Evolutionary conservation across 1,284 basidiomycete species (phyloP), one percentile per base, ranked within the genome.

Genomic region (Sanghuangporus sanghuang): DNA sequence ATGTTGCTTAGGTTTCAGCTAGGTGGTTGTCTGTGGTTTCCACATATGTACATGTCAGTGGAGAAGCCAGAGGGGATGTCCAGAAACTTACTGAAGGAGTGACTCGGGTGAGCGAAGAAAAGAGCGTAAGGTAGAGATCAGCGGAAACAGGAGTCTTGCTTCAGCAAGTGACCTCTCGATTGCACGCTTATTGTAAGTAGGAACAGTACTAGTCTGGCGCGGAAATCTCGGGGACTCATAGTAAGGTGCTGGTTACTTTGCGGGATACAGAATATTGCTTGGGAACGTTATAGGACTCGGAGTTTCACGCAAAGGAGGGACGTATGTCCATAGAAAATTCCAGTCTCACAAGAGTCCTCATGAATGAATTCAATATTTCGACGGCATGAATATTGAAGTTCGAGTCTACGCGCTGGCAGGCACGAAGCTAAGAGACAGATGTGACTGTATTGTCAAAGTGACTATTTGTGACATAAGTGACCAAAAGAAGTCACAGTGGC

Each of bases 61-160:
- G 5, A 21, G 5, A n/a, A 42, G 38, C 14, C 9, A 12, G 23
- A 32, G 21, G 21, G 12, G 21, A 35, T 18, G 44, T 27, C 3
- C 14, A 21, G 18, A 50, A 12, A 59, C 57, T 59, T 18, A 59
- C 57, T 36, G 53, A 60, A 60, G 36, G 59, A 60, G 49, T 23
- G 59, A 60, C 59, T 60, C 23, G 46, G 59, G 49, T 48, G 40
- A 36, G 38, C 6, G 12, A 32, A 23, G 16, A 32, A 59, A 11
- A 49, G 23, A 49, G 32, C 14, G 36, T 39, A 55, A 6, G 46
- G 42, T 39, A 21, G n/a, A 36, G 27, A 3, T 23, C 9, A 48
- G 35, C 11, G 21, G 48, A 59, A 44, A 48, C 21, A 14, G 14
- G 38, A 32, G 27, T 36, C 11, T 54, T 16, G 7, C 44, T n/a